These are phyloP conservation scores for Exophiala xenobiotica DNA, from an alignment of 2,329 filamentous ascomycete genomes.

Conservation along the genomic window DNA sequence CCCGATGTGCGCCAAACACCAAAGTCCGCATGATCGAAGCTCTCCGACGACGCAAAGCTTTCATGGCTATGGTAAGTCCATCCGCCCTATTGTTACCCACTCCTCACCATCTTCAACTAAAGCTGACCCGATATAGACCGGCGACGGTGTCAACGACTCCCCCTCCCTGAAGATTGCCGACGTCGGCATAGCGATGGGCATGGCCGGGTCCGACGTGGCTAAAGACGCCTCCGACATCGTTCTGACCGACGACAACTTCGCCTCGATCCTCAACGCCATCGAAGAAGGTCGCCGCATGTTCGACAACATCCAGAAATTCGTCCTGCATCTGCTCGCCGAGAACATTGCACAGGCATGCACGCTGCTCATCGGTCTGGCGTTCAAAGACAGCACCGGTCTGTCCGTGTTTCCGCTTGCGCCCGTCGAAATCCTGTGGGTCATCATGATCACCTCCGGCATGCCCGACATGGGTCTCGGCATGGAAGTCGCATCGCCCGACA, in stretches of 20 bases:
- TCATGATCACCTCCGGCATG: constrained; percentile 85
- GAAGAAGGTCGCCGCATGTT: constrained; percentile 83
- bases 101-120: not conserved
- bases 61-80: constrained; percentile 66
- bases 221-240: constrained; percentile 68
- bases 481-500: constrained; percentile 70
- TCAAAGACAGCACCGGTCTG: constrained; percentile 68
- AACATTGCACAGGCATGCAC: constrained; percentile 84
- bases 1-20: constrained; percentile 58
- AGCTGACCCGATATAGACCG: constrained; percentile 51
- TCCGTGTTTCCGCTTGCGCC: constrained; percentile 86
- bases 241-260: constrained; percentile 80
- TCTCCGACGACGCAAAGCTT: constrained; percentile 58
- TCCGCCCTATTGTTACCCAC: too few relatives aligned
- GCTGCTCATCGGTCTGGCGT: constrained; percentile 75
- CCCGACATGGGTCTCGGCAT: constrained; percentile 86
- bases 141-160: constrained; percentile 84
- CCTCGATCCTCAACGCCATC: constrained; percentile 79
- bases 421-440: constrained; percentile 89
- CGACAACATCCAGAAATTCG: constrained; percentile 87
- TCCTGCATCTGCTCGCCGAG: constrained; percentile 73
- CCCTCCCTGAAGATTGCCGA: constrained; percentile 78
- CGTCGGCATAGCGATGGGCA: constrained; percentile 85
- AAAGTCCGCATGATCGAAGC: constrained; percentile 86
- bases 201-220: constrained; percentile 77